Percentiles rank a stretch among this genome's conserved stretches.
Conservation (phyloP, 495 filamentous ascomycete species). For the Aspergillus sparsus region DNA sequence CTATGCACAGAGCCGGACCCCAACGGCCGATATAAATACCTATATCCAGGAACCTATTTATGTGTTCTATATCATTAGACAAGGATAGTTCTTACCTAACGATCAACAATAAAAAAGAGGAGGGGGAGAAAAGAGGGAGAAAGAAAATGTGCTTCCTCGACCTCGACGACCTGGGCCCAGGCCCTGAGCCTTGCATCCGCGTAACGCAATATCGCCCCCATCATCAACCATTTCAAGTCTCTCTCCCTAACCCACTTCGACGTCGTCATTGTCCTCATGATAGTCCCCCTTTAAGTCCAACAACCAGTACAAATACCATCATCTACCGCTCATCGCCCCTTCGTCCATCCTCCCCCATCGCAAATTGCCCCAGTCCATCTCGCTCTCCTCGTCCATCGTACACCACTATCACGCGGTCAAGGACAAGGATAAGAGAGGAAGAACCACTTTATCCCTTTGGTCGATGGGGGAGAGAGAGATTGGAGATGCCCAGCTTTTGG, state of each 20-base stretch:
- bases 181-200: conserved; percentile 19
- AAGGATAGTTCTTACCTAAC: not conserved
- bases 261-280: conserved; percentile 5
- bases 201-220: conserved; percentile 17
- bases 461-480: not conserved
- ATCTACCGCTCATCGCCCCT: not conserved
- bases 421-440: conserved; percentile 19
- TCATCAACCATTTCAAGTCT: conserved; percentile 13
- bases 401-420: conserved; percentile 20
- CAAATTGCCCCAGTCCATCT: conserved; percentile 7
- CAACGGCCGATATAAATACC: no score
- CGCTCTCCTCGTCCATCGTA: conserved; percentile 20
- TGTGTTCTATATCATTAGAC: not conserved
- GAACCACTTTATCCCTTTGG: conserved; percentile 19
- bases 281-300: conserved; percentile 4
- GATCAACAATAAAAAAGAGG: not conserved
- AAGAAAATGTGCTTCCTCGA: conserved; percentile 27
- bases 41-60: no score
- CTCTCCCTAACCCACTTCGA: conserved; percentile 15
- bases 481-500: not conserved
- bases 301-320: conserved; percentile 3
- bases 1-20: no score
- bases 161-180: conserved; percentile 8
- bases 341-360: conserved; percentile 7
- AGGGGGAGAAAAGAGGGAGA: not conserved